Base-by-base conservation (phyloP, 345 rosid species). In the Hypericum androsaemum region DNA sequence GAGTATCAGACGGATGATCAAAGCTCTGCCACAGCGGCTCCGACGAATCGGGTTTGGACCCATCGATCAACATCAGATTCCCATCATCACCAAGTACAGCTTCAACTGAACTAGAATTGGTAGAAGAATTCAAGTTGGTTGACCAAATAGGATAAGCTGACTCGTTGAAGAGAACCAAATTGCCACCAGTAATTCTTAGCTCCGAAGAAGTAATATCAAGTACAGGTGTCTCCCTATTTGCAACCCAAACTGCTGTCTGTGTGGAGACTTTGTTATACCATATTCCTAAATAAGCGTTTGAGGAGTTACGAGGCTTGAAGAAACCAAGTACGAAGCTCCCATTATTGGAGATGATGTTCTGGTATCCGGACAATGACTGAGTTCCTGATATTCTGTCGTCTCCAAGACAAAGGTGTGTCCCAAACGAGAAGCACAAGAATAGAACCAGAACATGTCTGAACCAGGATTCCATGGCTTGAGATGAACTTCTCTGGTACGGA, bases 251-350 rank as follows among this genome's bases (percentile, higher is more conserved):
- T 44, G 15, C 48, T 10, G 48, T 44, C 15, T 22, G n/a, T 14
- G 6, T 8, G 1, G 5, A 2, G 12, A 44, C 48, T 44, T n/a
- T 5, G 12, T 44, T n/a, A 7, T 44, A 44, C 48, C 48, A 44
- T 6, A 44, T 44, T 2, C 48, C 48, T 6, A 44, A 22, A 7
- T 44, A 44, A n/a, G n/a, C n/a, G 14, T 44, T 44, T 10, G 48
- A 10, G n/a, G 48, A 44, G 48, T 12, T 44, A 44, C 48, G 16
- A n/a, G 5, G 48, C 48, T 44, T 44, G 48, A 44, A 5, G 48
- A 44, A 44, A 44, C 48, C 48, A 14, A 44, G 12, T 44, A n/a
- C 48, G 5, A 44, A 8, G n/a, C n/a, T n/a, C n/a, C n/a, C n/a
- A n/a, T n/a, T n/a, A n/a, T n/a, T n/a, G n/a, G n/a, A n/a, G n/a